Percentiles rank a stretch among this genome's conserved stretches.
Conservation (phyloP, 2,329 filamentous ascomycete genomes). For the Talaromyces pinophilus region DNA sequence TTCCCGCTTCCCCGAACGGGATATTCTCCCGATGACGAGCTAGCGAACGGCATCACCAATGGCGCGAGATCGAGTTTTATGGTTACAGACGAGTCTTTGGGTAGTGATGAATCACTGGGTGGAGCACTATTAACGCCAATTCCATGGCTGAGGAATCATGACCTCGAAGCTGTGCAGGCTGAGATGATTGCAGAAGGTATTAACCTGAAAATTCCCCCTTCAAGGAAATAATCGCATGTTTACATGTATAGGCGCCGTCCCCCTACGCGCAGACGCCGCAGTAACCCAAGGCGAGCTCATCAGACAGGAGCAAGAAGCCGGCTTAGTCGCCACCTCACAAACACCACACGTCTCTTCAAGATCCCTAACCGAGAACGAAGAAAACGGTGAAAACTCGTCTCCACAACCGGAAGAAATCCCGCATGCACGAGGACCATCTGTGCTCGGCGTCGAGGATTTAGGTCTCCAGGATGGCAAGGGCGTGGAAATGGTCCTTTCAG, state of each 20-base stretch:
- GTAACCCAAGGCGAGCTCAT: conserved; percentile 82
- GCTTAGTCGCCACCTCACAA: conserved; percentile 67
- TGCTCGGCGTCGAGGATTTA: conserved; percentile 83
- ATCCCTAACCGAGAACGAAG: conserved; percentile 30
- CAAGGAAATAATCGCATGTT: neutral
- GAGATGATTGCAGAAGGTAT: conserved; percentile 25
- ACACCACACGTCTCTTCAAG: conserved; percentile 28
- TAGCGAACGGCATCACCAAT: conserved; percentile 59
- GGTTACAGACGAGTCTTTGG: conserved; percentile 52
- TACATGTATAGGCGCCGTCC: conserved; percentile 35
- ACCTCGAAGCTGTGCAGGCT: conserved; percentile 32
- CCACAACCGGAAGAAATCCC: conserved; percentile 59
- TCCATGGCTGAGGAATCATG: conserved; percentile 68
- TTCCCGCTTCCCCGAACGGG: conserved; percentile 68
- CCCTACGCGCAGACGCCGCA: conserved; percentile 43
- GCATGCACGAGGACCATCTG: conserved; percentile 79
- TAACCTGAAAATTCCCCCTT: too few species aligned
- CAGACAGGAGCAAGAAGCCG: conserved; percentile 81
- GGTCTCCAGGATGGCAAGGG: conserved; percentile 67
- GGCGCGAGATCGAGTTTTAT: conserved; percentile 39
- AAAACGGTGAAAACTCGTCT: conserved; percentile 21
- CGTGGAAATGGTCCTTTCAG: conserved; percentile 43
- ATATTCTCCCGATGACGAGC: conserved; percentile 23
- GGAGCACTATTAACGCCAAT: conserved; percentile 92
- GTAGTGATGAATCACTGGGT: conserved; percentile 84